A percentile compares a stretch with the other conserved stretches of the same genome.
Evolutionary conservation across 176 grass and related monocot genomes (phyloP).

Genomic region (Calamus simplicifolius): DNA sequence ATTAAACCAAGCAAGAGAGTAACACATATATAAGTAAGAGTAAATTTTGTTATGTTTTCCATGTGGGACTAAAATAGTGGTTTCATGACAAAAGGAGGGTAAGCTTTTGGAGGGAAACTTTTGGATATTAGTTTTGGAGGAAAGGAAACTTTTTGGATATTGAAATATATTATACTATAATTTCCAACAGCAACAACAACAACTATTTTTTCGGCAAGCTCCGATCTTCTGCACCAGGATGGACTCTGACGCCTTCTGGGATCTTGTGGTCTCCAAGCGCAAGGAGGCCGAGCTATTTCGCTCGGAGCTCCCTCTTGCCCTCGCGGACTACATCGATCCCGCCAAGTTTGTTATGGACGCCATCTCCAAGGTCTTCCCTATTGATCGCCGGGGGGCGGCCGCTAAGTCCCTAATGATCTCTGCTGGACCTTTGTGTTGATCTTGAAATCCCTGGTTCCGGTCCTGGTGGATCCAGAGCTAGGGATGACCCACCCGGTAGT

Average conservation of each 20-base stretch:
- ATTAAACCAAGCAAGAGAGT: too few relatives aligned
- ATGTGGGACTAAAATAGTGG: too few relatives aligned
- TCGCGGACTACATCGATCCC: slow-evolving; percentile 66
- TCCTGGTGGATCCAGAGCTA: slow-evolving; percentile 47
- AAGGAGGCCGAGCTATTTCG: slow-evolving; percentile 77
- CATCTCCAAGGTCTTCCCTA: slow-evolving; percentile 56
- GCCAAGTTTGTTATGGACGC: slow-evolving; percentile 67
- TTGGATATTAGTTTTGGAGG: too few relatives aligned
- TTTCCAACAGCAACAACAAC: not conserved
- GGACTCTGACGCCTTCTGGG: slow-evolving; percentile 55
- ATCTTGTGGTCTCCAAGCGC: slow-evolving; percentile 45
- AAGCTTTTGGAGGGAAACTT: too few relatives aligned
- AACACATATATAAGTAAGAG: too few relatives aligned
- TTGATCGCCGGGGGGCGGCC: slow-evolving; percentile 42
- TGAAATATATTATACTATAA: too few relatives aligned
- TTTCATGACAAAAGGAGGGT: too few relatives aligned
- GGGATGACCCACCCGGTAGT: slow-evolving; percentile 40
- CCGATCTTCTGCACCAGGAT: slow-evolving; percentile 43
- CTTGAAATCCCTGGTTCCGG: slow-evolving; percentile 57
- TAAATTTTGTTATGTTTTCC: too few relatives aligned
- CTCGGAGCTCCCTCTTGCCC: slow-evolving; percentile 34
- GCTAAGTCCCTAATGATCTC: slow-evolving; percentile 52
- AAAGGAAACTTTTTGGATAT: too few relatives aligned
- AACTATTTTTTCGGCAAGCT: slow-evolving; percentile 34
- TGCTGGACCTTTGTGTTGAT: slow-evolving; percentile 86